Evolutionary conservation across 129 eudicot genomes (phyloP).

Genomic region (Flaveria linearis): DNA sequence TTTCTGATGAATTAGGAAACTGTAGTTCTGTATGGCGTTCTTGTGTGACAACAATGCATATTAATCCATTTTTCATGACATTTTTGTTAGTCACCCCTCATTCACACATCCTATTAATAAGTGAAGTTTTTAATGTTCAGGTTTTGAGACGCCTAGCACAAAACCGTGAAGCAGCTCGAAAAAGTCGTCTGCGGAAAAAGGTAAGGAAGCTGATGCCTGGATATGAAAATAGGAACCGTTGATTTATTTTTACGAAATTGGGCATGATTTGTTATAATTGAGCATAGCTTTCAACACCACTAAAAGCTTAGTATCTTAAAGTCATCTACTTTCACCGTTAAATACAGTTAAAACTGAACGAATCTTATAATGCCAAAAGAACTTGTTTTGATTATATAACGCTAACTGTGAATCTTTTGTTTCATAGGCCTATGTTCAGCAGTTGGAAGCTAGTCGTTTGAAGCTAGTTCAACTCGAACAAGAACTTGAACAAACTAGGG

Average conservation of each 20-base stretch:
- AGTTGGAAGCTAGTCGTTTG: slow-evolving; percentile 77
- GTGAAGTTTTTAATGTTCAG: slow-evolving; percentile 26
- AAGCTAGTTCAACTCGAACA: slow-evolving; percentile 81
- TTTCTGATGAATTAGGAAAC: background rate
- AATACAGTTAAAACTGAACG: background rate
- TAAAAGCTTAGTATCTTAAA: slow-evolving; percentile 1
- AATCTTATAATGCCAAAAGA: background rate
- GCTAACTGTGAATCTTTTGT: slow-evolving; percentile 18
- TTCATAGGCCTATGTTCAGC: slow-evolving; percentile 92
- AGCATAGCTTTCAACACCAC: background rate
- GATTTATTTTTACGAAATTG: background rate
- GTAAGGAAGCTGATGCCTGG: slow-evolving; percentile 34
- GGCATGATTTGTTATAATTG: slow-evolving; percentile 7
- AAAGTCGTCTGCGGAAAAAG: slow-evolving; percentile 97
- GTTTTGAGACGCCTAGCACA: slow-evolving; percentile 93
- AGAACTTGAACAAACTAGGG: slow-evolving; percentile 79
- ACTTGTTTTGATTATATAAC: slow-evolving; percentile 17
- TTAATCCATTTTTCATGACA: slow-evolving; percentile 14
- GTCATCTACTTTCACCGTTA: background rate
- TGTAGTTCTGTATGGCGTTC: background rate
- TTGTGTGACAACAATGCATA: slow-evolving; percentile 11
- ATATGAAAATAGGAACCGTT: background rate
- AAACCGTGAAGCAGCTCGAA: slow-evolving; percentile 99
- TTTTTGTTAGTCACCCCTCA: background rate
- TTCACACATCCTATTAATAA: background rate